Conservation (phyloP, 192 early-diverging fungal species). For the Linderina pennispora region DNA sequence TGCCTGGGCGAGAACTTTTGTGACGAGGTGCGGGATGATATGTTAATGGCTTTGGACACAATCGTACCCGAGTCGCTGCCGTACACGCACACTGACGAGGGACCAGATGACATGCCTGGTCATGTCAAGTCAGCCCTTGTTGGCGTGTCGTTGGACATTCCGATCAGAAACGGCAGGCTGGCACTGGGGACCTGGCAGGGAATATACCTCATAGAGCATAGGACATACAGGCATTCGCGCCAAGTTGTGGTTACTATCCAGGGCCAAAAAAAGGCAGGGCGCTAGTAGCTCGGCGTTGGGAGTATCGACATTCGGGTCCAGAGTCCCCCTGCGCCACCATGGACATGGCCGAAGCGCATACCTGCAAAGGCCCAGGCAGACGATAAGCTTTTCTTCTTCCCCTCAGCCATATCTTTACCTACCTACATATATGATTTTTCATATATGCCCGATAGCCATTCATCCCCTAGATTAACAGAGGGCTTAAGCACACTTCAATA, state of each 20-base stretch:
- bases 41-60: constrained; percentile 81
- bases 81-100: constrained; percentile 81
- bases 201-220: constrained; percentile 73
- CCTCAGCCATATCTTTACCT: too few species aligned
- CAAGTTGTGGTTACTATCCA: constrained; percentile 69
- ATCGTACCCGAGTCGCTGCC: constrained; percentile 73
- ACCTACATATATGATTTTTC: too few species aligned
- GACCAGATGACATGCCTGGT: constrained; percentile 87
- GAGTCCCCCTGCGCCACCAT: too few species aligned
- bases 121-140: constrained; percentile 82
- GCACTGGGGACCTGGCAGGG: constrained; percentile 85
- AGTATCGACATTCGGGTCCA: too few species aligned
- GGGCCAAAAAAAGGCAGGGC: constrained; percentile 51
- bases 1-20: constrained; percentile 87
- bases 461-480: too few species aligned
- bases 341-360: too few species aligned
- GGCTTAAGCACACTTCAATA: too few species aligned
- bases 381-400: too few species aligned
- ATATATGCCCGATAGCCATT: too few species aligned
- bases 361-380: too few species aligned
- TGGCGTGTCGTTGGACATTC: constrained; percentile 81
- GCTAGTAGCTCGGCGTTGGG: background rate
- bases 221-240: constrained; percentile 53
- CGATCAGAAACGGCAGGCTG: constrained; percentile 70
- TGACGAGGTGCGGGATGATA: constrained; percentile 67